These are phyloP conservation scores for Suhomyces sp. DNA, from an alignment of 805 yeast species.

Conservation along the genomic window DNA sequence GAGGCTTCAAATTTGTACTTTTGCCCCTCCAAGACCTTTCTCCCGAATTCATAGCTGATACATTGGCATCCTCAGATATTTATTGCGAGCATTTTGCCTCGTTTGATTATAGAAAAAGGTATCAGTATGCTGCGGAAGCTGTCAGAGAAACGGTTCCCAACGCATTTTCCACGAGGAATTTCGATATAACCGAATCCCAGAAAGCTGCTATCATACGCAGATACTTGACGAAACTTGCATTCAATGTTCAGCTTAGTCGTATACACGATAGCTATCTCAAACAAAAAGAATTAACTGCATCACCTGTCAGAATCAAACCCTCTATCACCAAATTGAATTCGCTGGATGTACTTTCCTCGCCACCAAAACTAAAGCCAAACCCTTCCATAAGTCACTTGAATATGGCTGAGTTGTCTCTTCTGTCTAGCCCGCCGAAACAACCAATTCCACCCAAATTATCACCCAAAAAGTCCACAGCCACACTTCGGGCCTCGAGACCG, in stretches of 20 bases:
- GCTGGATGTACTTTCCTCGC: background rate
- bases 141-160: slow-evolving; percentile 5
- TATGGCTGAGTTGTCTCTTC: background rate
- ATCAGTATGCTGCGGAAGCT: slow-evolving; percentile 36
- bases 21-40: slow-evolving; percentile 19
- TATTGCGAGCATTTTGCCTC: slow-evolving; percentile 53
- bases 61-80: slow-evolving; percentile 46
- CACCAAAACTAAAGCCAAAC: background rate
- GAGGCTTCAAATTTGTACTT: slow-evolving; percentile 18
- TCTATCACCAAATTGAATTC: slow-evolving; percentile 1
- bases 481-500: background rate
- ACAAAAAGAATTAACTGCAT: background rate
- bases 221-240: slow-evolving; percentile 53
- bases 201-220: slow-evolving; percentile 40
- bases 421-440: slow-evolving; percentile 1
- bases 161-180: background rate
- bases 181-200: slow-evolving; percentile 29
- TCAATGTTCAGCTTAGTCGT: slow-evolving; percentile 63
- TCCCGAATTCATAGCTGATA: slow-evolving; percentile 15
- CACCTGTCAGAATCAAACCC: background rate
- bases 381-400: background rate
- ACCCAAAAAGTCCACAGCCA: slow-evolving; percentile 9
- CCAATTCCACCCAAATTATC: slow-evolving; percentile 10
- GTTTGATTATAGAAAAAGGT: slow-evolving; percentile 32
- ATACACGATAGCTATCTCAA: slow-evolving; percentile 44